Evolutionary conservation across 805 yeast genomes (phyloP), one percentile per base, ranked within the genome.

Genomic region (Jamesozyma piceae): DNA sequence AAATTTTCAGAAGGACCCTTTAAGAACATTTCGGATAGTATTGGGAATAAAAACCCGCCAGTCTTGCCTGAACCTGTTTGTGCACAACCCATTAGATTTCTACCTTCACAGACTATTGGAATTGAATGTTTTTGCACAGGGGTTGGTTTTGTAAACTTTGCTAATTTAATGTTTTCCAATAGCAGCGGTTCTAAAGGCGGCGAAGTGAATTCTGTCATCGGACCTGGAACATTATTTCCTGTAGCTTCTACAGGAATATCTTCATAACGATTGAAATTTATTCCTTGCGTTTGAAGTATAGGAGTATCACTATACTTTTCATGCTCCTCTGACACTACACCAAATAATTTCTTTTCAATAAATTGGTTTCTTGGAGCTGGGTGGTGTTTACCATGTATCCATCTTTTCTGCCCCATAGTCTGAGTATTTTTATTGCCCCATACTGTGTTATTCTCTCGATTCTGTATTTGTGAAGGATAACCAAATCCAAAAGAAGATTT

Each of bases 51-150:
- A 75, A 92, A 92, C 52, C 97, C 97, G 74, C 97, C 97, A 60
- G 98, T 90, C 73, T 90, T 90, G 76, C 98, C 98, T 46, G 97
- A 89, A 80, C 95, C 95, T 52, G 95, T 86, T 72, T 86, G 95
- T 46, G 95, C 95, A 76, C 95, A 86, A 27, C 95, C 95, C 95
- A 86, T 86, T 68, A 86, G 74, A 67, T 86, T 95, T 68, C 95
- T 77, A 55, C 88, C 85, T 47, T 72, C 78, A 48, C 88, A 84
- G 50, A 86, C 89, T 52, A 86, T 86, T 50, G 95, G 95, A 49
- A 86, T 82, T 32, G 95, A 85, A 74, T 84, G 85, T 69, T 86
- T 86, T 65, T 86, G 95, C 43, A 86, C 95, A 41, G 95, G 97
- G 18, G 98, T 90, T 58, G 97, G 97, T 67, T 76, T 86, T 51